Conservation (phyloP, 2,329 filamentous ascomycete species). For the Leptographium lundbergii region DNA sequence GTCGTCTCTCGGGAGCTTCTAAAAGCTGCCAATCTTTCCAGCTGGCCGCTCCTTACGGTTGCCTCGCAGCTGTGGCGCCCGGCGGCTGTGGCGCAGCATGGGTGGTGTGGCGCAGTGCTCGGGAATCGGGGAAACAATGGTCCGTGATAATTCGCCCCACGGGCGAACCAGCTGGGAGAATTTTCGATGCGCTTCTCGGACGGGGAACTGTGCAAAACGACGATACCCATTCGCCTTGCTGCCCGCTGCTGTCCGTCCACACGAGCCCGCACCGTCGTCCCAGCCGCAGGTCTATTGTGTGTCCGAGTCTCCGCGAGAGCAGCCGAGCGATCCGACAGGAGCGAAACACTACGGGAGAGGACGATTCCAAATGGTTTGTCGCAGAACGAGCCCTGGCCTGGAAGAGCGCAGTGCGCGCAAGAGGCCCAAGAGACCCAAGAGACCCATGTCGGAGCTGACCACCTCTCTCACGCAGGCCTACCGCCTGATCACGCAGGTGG, state of each 20-base stretch:
- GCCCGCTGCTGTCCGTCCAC: not conserved
- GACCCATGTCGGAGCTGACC: no score
- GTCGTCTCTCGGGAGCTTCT: not conserved
- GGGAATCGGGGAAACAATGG: not conserved
- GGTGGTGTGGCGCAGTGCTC: not conserved
- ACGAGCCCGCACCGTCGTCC: no score
- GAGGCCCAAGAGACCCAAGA: no score
- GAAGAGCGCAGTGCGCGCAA: no score
- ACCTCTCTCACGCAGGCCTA: conserved; percentile 55
- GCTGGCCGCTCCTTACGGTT: not conserved
- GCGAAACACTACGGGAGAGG: no score
- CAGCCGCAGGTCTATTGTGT: no score
- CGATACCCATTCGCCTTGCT: not conserved
- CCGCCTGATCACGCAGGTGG: conserved; percentile 85
- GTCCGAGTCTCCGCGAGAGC: no score
- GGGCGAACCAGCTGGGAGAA: not conserved
- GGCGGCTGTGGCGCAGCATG: not conserved
- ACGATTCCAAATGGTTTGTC: no score
- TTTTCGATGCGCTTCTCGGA: conserved; percentile 2
- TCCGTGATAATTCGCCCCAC: no score
- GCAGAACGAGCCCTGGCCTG: no score
- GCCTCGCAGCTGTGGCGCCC: not conserved
- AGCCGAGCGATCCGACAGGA: no score
- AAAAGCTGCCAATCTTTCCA: not conserved
- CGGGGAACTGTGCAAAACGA: not conserved